Evolutionary conservation across 768 basidiomycete genomes (phyloP).

Genomic region (Leucosporidium yakuticum): DNA sequence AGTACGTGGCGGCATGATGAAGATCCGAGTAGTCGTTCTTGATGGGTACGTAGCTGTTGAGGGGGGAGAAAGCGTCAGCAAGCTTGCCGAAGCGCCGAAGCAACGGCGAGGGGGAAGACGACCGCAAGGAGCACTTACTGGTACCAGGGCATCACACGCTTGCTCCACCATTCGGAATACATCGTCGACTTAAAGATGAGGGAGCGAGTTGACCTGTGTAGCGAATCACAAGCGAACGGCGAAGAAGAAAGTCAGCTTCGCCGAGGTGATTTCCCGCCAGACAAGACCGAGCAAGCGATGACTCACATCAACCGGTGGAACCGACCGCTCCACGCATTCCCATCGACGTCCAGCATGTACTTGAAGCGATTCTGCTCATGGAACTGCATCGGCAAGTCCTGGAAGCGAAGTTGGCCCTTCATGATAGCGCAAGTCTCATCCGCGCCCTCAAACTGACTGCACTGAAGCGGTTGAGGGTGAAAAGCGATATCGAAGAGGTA

Average conservation of each 20-base stretch:
- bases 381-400: constrained; percentile 34
- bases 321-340: constrained; percentile 24
- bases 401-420: constrained; percentile 23
- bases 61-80: constrained; percentile 48
- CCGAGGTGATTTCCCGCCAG: too few relatives aligned
- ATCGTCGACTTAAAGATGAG: constrained; percentile 33
- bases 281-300: too few relatives aligned
- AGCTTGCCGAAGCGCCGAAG: not conserved
- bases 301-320: constrained; percentile 28
- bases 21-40: constrained; percentile 44
- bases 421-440: constrained; percentile 33
- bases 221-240: not conserved
- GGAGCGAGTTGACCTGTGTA: constrained; percentile 14
- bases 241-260: not conserved
- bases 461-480: constrained; percentile 31
- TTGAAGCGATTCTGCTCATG: constrained; percentile 66
- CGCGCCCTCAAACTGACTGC: constrained; percentile 7
- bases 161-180: constrained; percentile 53
- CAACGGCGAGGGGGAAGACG: not conserved
- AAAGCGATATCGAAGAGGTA: constrained; percentile 35
- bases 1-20: constrained; percentile 66
- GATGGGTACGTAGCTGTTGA: constrained; percentile 33
- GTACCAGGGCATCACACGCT: constrained; percentile 87
- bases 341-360: constrained; percentile 38
- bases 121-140: constrained; percentile 34